phyloP scores from a whole-genome alignment of 2,329 filamentous ascomycete species.

The Myriosclerotinia curreyana region DNA sequence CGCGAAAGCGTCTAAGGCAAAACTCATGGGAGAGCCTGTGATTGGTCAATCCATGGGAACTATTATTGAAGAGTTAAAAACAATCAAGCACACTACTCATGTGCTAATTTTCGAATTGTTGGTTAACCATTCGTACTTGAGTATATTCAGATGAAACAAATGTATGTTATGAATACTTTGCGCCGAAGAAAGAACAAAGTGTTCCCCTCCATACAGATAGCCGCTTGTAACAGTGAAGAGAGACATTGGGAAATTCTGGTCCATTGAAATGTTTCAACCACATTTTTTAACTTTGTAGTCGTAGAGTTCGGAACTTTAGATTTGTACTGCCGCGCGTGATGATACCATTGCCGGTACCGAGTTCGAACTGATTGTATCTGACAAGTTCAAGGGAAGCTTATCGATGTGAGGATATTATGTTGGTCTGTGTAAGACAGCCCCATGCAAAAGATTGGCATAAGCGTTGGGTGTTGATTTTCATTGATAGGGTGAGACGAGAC shows the following conservation, averaged over 20 bases:
- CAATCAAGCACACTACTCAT: neutral
- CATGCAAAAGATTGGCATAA: neutral
- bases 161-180: neutral
- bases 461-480: conserved; percentile 9
- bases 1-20: conserved; percentile 1
- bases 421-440: conserved; percentile 16
- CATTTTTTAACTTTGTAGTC: conserved; percentile 6
- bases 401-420: neutral
- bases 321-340: conserved; percentile 8
- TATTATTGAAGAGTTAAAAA: conserved; percentile 4
- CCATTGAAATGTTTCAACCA: conserved; percentile 14
- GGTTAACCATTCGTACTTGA: conserved; percentile 7
- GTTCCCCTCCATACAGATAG: neutral
- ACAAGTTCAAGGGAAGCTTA: neutral
- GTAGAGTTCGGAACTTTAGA: neutral
- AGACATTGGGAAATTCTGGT: conserved; percentile 1
- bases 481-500: conserved; percentile 7
- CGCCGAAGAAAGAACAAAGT: neutral
- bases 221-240: conserved; percentile 13
- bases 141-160: conserved; percentile 11
- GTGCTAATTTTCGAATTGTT: neutral
- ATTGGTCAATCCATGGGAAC: neutral
- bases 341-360: neutral
- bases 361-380: neutral
- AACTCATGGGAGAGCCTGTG: neutral